Evolutionary conservation across 176 grass and related monocot genomes (phyloP).

Genomic region (Musa itinerans): DNA sequence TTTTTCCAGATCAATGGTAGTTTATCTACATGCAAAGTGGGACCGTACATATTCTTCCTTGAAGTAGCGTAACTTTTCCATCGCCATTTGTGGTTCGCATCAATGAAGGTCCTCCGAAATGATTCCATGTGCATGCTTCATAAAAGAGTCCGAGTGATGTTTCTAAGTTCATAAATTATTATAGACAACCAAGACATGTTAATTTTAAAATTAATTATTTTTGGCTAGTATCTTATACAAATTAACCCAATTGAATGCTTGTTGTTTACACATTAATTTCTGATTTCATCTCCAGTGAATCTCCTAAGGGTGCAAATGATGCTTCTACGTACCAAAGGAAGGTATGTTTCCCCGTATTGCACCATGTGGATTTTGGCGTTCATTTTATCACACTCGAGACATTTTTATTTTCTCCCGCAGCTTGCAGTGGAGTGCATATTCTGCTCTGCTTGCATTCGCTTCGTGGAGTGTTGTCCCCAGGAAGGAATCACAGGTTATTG

Average conservation of each 20-base stretch:
- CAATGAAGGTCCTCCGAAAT: background rate
- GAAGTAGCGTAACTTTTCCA: background rate
- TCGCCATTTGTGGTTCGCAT: background rate
- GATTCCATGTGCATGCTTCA: background rate
- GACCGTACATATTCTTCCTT: background rate
- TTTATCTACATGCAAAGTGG: background rate
- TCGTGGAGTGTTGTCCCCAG: slow-evolving; percentile 85
- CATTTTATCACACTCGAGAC: slow-evolving; percentile 9
- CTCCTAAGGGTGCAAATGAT: slow-evolving; percentile 85
- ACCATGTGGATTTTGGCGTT: too few species aligned
- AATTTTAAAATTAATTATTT: background rate
- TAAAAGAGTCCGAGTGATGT: background rate
- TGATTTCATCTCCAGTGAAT: slow-evolving; percentile 51
- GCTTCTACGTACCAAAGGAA: slow-evolving; percentile 95
- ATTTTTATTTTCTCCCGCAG: slow-evolving; percentile 33
- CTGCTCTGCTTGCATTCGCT: slow-evolving; percentile 87
- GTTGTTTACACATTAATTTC: slow-evolving; percentile 31
- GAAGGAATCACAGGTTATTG: slow-evolving; percentile 85
- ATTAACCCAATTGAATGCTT: background rate
- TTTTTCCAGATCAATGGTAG: background rate
- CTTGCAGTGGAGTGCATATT: slow-evolving; percentile 99
- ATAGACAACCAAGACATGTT: background rate
- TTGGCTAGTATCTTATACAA: background rate
- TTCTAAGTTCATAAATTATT: background rate
- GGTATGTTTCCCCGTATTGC: slow-evolving; percentile 24